Conservation (phyloP, 75 land plant genomes). For the Selaginella moellendorffii region DNA sequence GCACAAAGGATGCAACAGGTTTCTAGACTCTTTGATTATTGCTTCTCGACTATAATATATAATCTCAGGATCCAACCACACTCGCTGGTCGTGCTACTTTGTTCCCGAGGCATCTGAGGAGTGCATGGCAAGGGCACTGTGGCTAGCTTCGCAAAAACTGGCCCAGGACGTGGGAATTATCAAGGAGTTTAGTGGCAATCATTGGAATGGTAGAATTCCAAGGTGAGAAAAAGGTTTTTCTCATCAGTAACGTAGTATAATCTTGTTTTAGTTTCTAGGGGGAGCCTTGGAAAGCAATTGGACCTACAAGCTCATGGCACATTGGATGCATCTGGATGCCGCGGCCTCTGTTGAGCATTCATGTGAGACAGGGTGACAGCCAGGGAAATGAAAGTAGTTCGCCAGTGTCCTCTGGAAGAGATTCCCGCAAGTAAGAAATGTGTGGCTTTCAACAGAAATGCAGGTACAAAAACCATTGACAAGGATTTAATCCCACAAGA, state of each 20-base stretch:
- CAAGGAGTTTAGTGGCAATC: no score
- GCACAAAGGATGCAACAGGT: background rate
- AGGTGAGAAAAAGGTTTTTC: constrained; percentile 23
- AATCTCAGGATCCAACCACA: constrained; percentile 3
- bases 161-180: constrained; percentile 11
- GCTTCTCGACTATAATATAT: background rate
- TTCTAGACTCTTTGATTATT: background rate
- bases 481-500: background rate
- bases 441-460: constrained; percentile 7
- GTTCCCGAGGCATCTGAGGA: constrained; percentile 1
- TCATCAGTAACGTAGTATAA: background rate
- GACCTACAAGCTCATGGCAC: background rate
- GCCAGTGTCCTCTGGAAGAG: background rate
- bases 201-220: no score
- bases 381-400: constrained; percentile 1
- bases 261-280: constrained; percentile 5
- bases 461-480: constrained; percentile 5
- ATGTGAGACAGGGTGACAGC: constrained; percentile 9
- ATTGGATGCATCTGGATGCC: background rate
- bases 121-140: background rate
- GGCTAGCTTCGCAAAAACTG: background rate
- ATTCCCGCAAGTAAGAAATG: background rate
- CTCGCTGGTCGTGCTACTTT: constrained; percentile 9
- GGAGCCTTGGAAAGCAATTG: background rate
- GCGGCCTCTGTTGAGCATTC: constrained; percentile 2